Base-by-base conservation (phyloP, 441 rosid genomes). In the Raphanus hybrid region DNA sequence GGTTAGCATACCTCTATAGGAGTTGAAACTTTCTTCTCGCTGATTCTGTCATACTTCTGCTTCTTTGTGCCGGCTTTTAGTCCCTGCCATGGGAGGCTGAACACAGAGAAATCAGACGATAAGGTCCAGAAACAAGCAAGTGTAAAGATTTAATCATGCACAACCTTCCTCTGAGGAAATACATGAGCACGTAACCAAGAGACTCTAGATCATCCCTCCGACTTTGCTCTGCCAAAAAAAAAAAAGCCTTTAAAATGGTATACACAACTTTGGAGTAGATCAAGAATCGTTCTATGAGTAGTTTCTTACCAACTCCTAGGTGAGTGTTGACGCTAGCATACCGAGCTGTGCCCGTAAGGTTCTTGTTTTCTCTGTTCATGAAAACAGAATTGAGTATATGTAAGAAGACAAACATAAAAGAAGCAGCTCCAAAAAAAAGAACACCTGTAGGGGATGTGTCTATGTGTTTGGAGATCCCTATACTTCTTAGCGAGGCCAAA, bases 401-500 rank as follows among this genome's bases (percentile, higher is more conserved):
- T 65, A 57, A 78, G 26, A 50, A 3, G 0, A 14, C 50, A 50
- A 5, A 14, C 50, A 50, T 11, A 41, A 48, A 37, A 27, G 57
- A 27, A 10, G 34, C 62, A 75, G 64, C 29, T 75, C 37, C 11
- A 70, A 45, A 81, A 48, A 64, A 81, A 48, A 64, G 0, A 29
- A 67, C 81, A 90, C 97, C 97, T 91, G 81, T 96, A 96, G 11
- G 99, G 97, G 43, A 96, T 96, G 86, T 95, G 99, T 89, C 90
- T 92, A 76, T 91, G 98, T 26, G 99, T 93, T 81, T 93, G 99
- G 81, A 92, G 97, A 85, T 96, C 99, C 85, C 93, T 90, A 80
- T 91, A 96, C 82, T 94, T 94, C 87, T 96, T 96, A 26, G 96
- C 98, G 73, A 96, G 98, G 65, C 99, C 98, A 86, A 83, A 96